Base-by-base conservation (phyloP, 2,329 filamentous ascomycete genomes). In the Rhexocercosporidium sp. region DNA sequence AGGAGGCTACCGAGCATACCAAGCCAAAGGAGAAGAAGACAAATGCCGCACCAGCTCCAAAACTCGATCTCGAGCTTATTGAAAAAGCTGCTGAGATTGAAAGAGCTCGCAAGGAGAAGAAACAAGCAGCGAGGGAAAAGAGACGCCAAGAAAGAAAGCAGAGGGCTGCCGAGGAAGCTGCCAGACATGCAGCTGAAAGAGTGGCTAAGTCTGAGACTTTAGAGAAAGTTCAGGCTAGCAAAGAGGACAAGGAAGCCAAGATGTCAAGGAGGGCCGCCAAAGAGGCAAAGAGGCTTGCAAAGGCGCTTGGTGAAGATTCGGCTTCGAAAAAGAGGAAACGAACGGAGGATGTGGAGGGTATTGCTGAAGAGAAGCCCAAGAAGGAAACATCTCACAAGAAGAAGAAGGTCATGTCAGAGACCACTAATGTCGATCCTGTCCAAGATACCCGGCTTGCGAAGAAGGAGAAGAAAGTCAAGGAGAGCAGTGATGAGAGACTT, bases 371-470 rank as follows among this genome's bases (percentile, higher is more conserved):
- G 20, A 57, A 66, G 20, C 29, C 64, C 9, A 39, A 46, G 9
- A 57, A 57, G 25, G 60, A 66, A 39, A 65, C 66, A 27, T 65
- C 68, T 14, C 59, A 64, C 16, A 64, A 67, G 65, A 65, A 64
- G 63, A 70, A 63, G 31, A 69, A 69, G 37, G 46, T 63, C 9
- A 73, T 70, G 41, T 56, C 44, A 1, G 47, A 63, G 16, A 44
- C 62, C 37, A 65, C 67, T 51, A 51, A 63, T 56, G 59, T 59
- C 34, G 47, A 70, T 67, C 54, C 65, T 62, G 41, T 44, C 57
- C 59, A 62, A 69, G 37, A 66, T 62, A 60, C 20, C 47, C 20
- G 49, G 14, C 47, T 39, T n/a, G 31, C 22, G 34, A 66, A 65
- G 25, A 61, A 64, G 41, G 37, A 39, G 29, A 41, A 25, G 27